Evolutionary conservation across 495 filamentous ascomycete species (phyloP), one percentile per base, ranked within the genome.

Genomic region (Tuber calosporum): DNA sequence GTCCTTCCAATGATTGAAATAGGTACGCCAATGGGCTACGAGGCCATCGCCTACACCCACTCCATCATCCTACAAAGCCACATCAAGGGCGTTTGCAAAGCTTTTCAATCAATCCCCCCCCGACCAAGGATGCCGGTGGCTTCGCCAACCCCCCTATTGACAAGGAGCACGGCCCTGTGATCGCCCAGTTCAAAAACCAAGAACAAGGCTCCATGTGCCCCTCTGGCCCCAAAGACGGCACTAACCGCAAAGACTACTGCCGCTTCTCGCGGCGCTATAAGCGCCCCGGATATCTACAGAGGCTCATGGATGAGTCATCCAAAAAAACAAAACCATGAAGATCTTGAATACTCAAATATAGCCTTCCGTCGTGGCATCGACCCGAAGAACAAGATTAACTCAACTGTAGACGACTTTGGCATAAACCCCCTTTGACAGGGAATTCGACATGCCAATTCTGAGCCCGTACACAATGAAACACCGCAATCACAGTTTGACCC

Each of bases 141-240:
- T n/a, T n/a, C n/a, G n/a, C n/a, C n/a, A n/a, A n/a, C n/a, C n/a
- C n/a, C n/a, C n/a, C n/a, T n/a, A n/a, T n/a, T n/a, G n/a, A n/a
- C n/a, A n/a, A n/a, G 76, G 92, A 95, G 75, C 83, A 85, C 1
- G 93, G 93, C 75, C 93, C 93, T 91, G 96, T 98, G 77, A 87
- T 98, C 73, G 94, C 94, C 5, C 94, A 94, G 0, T 97, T 94
- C 82, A 98, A 93, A 1, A 97, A 93, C 83, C 94, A 97, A 81
- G 84, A 82, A 8, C 87, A 87, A 72, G 97, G 94, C 78, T 94
- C 94, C 0, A 94, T 98, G 92, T 96, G 94, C 79, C 84, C 86
- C 67, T 84, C 84, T 0, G 85, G 90, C 0, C 96, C 94, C 79
- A 85, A 86, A 58, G 84, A 84, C 0, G 85, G 89, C 0, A 84